These are phyloP conservation scores for Saposhnikovia divaricata DNA, from an alignment of 129 eudicot species.

Conservation along the genomic window DNA sequence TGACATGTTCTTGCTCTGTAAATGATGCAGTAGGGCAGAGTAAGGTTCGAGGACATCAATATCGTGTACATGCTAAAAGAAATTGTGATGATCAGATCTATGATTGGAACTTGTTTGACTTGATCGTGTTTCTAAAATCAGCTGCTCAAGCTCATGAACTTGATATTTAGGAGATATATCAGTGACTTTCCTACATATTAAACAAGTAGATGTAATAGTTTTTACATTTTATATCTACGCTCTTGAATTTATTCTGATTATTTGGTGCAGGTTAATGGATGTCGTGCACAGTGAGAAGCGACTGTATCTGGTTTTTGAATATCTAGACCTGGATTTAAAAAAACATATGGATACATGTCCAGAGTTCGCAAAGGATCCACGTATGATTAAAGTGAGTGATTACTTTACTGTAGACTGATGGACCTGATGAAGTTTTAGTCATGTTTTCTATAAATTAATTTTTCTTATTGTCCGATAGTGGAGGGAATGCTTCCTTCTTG, in stretches of 20 bases:
- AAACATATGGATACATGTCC: conserved; percentile 95
- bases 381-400: conserved; percentile 59
- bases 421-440: background rate
- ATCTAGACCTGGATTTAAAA: conserved; percentile 88
- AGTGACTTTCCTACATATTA: background rate
- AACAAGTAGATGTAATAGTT: background rate
- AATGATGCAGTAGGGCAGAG: too few relatives aligned
- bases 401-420: background rate
- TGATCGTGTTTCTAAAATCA: too few relatives aligned
- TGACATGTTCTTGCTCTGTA: too few relatives aligned
- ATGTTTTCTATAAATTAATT: background rate
- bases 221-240: background rate
- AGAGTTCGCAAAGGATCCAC: conserved; percentile 82
- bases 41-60: too few relatives aligned
- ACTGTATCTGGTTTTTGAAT: conserved; percentile 86
- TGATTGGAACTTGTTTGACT: too few relatives aligned
- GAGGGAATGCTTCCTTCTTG: background rate
- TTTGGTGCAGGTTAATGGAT: conserved; percentile 75
- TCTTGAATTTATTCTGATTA: background rate
- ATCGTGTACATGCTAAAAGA: too few relatives aligned
- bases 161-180: background rate
- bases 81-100: too few relatives aligned
- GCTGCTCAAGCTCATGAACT: background rate
- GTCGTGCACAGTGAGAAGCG: conserved; percentile 91
- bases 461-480: background rate